Evolutionary conservation across 495 filamentous ascomycete species (phyloP), one percentile per base, ranked within the genome.

Genomic region (Xylaria sp.): DNA sequence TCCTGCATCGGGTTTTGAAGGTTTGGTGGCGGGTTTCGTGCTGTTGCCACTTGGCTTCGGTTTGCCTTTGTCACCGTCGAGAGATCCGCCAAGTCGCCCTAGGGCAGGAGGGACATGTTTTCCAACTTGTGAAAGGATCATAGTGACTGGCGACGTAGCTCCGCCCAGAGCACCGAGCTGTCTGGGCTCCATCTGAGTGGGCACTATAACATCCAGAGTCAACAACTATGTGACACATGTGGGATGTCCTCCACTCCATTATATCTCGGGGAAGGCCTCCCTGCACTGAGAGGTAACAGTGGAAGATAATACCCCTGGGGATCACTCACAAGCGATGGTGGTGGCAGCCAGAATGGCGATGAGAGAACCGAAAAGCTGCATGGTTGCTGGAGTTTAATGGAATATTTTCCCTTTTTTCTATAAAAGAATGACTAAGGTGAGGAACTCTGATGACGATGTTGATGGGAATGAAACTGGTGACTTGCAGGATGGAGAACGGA

Each of bases 301-400:
- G 24, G 9, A 55, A 55, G 52, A 31, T 11, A 43, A 43, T 29
- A 9, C 11, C 29, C 5, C 19, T 46, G 24, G 44, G 37, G 21
- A 55, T 41, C n/a, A 67, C 64, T 67, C n/a, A 67, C 64, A 15
- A 19, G 68, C 58, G 3, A 55, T 41, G 21, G 14, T 29, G 24
- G 68, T 53, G 14, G 70, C 63, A 57, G 63, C 70, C 43, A 72
- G 70, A 21, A 72, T 17, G 41, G 70, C 61, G 31, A 68, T 24
- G 9, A 72, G n/a, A 37, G 70, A 50, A 31, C 35, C 31, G 24
- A 59, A 14, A 19, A 46, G 55, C 40, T 67, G 59, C 69, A 71
- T 71, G 26, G 15, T 40, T 64, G 1, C 31, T 66, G 2, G 46
- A 31, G 17, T 5, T 26, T 66, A 7, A 31, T 48, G 8, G 61